Base-by-base conservation (phyloP, 768 basidiomycete genomes). In the Agaricus bisporus region DNA sequence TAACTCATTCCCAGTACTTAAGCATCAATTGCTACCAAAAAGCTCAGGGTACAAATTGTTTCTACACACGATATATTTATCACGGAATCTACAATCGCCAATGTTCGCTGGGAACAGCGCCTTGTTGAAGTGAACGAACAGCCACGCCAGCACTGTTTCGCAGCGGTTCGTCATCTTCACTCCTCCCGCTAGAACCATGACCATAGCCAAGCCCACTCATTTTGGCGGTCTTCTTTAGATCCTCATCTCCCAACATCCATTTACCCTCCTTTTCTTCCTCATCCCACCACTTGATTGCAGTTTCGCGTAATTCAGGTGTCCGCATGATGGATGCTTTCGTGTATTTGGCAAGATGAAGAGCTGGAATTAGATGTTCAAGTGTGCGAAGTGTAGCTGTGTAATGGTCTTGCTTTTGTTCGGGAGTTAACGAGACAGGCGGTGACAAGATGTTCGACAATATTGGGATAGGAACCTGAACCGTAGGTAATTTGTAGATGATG, bases 311-410 rank as follows among this genome's bases (percentile, higher is more conserved):
- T 26, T 66, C 64, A 1, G 78, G 76, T 5, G 71, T 61, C 32
- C 87, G 79, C 74, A 82, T 73, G 25, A 80, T 67, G 2, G 84
- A 79, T 37, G 78, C 82, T 41, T 73, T 76, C 2, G 77, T 70
- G 59, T 82, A 79, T 60, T 80, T 80, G 53, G 83, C 66, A 37
- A 83, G 71, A 54, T 81, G 78, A 8, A 82, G 64, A 0, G 79
- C 73, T 14, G 73, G 69, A 2, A 81, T 55, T 36, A 75, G 66
- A 49, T 73, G 68, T 28, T 61, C 52, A 59, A 73, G 48, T 61
- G 72, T 60, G 60, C 41, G 56, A 60, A 59, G 38, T 57, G 39
- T 42, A 51, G 29, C 9, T 29, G 38, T 39, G 51, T 46, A 41
- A 26, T 55, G 25, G 41, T 51, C 32, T 8, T 43, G 48, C 42